Evolutionary conservation across 2,329 filamentous ascomycete genomes (phyloP).

Genomic region (Fusarium zealandicum): DNA sequence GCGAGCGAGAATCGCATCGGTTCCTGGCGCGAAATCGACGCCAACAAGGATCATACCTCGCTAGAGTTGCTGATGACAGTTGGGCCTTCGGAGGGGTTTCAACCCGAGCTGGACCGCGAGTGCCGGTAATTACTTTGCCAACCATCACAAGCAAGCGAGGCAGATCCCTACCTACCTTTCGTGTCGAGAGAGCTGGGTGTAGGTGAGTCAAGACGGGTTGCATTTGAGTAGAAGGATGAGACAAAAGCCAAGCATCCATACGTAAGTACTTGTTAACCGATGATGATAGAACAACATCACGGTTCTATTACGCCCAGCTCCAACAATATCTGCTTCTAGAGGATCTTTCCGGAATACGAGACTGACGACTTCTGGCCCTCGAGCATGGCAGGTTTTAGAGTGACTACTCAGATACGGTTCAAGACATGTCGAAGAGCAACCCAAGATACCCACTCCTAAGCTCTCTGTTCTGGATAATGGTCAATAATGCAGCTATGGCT

Average conservation of each 20-base stretch:
- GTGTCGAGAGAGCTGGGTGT: no score
- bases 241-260: no score
- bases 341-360: no score
- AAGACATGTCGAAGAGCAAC: background rate
- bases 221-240: no score
- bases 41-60: background rate
- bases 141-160: background rate
- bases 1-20: slow-evolving; percentile 14
- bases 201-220: no score
- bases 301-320: no score
- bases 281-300: no score
- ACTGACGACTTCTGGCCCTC: background rate
- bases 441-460: background rate
- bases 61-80: background rate
- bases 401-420: background rate
- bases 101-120: background rate
- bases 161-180: background rate
- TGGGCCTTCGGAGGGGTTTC: background rate
- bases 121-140: background rate
- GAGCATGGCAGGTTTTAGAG: background rate
- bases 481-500: slow-evolving; percentile 69
- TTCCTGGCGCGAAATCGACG: background rate
- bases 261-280: no score
- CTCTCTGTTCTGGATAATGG: slow-evolving; percentile 57
- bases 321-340: no score